phyloP scores from a whole-genome alignment of 768 basidiomycete species.

The Boletellus ananiceps region DNA sequence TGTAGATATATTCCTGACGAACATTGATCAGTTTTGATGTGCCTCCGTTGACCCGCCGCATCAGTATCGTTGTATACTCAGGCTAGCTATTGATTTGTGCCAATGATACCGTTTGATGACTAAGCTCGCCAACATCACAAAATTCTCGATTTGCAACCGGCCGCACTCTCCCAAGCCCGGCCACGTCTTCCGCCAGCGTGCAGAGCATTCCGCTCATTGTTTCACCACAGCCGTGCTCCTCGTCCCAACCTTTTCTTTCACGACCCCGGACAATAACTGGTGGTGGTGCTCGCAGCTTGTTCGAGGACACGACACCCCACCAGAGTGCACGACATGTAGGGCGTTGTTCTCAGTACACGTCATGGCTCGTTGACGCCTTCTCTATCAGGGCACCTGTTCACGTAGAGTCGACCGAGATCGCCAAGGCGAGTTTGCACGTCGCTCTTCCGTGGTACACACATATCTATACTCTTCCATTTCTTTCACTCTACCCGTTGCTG shows the following conservation, averaged over 20 bases:
- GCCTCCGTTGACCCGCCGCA: background rate
- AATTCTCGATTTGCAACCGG: background rate
- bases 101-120: constrained; percentile 10
- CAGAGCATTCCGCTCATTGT: background rate
- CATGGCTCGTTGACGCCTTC: background rate
- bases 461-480: constrained; percentile 71
- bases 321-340: constrained; percentile 18
- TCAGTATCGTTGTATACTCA: too few species aligned
- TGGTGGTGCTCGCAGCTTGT: constrained; percentile 1
- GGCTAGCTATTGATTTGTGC: too few species aligned
- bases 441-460: constrained; percentile 66
- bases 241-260: background rate
- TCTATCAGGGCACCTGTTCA: constrained; percentile 39
- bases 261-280: background rate
- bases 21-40: background rate
- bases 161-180: background rate
- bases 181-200: constrained; percentile 2
- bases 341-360: background rate
- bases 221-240: background rate
- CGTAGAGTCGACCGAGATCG: constrained; percentile 65
- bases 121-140: constrained; percentile 8
- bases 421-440: constrained; percentile 60
- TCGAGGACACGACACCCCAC: constrained; percentile 4
- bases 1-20: constrained; percentile 15
- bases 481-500: constrained; percentile 76